Evolutionary conservation across 1,139 yeast species (phyloP), one percentile per base, ranked within the genome.

Genomic region (Hyphopichia burtonii): DNA sequence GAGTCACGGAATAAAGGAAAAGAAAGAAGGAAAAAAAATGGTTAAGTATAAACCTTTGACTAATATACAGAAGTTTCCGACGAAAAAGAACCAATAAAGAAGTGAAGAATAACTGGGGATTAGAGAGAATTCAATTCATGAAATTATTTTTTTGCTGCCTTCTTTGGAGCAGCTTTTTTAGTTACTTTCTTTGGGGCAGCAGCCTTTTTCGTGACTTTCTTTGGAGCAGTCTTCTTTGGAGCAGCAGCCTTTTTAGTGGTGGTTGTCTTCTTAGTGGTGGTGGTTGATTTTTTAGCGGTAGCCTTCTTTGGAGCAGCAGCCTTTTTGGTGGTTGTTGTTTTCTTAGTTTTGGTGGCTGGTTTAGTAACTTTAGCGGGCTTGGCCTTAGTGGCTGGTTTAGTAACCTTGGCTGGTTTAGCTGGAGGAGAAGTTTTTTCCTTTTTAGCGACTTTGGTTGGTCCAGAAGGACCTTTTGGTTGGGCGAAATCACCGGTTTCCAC

Each of bases 391-490:
- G 52, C 38, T 9, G 42, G 34, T 30, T 40, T 42, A 8, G 45
- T 45, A 23, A 54, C 49, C 46, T 49, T 54, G 31, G 47, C 34
- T n/a, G 61, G 54, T 45, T 56, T 58, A 10, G 51, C 45, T 23
- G 51, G 48, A 15, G 55, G 43, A 8, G 57, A 56, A 41, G 61
- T 61, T 50, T 65, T 63, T 39, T 59, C 68, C 54, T 66, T 63
- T 71, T 79, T 80, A 56, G 71, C 74, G 51, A 82, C 65, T 65
- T 83, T 83, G 51, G 83, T 81, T 25, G 89, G 85, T 36, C 90
- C 90, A 23, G 87, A 80, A 16, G 89, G 82, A 46, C 96, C 96
- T 72, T 88, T 89, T 60, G 96, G 96, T 67, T 87, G 96, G 38
- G 78, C 65, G 55, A 90, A 86, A 43, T 81, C 86, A 41, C 89